Base-by-base conservation (phyloP, 1,284 basidiomycete species). In the Fomitiporia mediterranea region DNA sequence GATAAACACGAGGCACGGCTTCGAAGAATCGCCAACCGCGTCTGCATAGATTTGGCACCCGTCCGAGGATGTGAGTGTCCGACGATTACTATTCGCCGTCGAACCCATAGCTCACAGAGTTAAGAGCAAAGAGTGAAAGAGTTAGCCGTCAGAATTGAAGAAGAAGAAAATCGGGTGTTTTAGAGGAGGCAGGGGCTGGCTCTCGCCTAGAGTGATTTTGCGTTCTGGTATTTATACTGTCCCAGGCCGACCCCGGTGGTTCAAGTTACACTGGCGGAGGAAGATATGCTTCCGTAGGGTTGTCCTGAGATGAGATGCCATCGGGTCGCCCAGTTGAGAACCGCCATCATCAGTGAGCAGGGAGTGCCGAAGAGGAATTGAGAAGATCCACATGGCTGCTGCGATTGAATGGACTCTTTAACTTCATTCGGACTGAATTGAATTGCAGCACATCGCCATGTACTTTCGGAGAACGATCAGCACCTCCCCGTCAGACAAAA, bases 31-130 rank as follows among this genome's bases (percentile, higher is more conserved):
- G 3, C 66, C 63, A 8, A 59, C 43, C 5, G 62, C 64, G 51
- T 67, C 65, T 4, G 66, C 62, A 48, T 63, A 65, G 15, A 67
- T 61, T 3, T 17, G 21, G 15, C 57, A 61, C 11, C 64, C 62
- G 42, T 67, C 66, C 30, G 62, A 51, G 11, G 66, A 67, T 6
- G 53, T 52, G 11, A 67, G 28, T 5, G 43, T 23, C 17, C 59
- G 59, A 44, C 27, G 6, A 15, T 38, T 27, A 15, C n/a, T n/a
- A n/a, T n/a, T n/a, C n/a, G 15, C 37, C n/a, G 47, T 3, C 8
- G 34, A 23, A 35, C 37, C 9, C 53, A 55, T 55, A 28, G 23
- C 17, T 2, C 27, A 30, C 27, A 8, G 21, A 17, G 9, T 50
- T 15, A 21, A 23, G 30, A 17, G 27, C 7, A 35, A 21, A 46